Evolutionary conservation across 306 rosid genomes (phyloP).

Genomic region (Quercus parvula): DNA sequence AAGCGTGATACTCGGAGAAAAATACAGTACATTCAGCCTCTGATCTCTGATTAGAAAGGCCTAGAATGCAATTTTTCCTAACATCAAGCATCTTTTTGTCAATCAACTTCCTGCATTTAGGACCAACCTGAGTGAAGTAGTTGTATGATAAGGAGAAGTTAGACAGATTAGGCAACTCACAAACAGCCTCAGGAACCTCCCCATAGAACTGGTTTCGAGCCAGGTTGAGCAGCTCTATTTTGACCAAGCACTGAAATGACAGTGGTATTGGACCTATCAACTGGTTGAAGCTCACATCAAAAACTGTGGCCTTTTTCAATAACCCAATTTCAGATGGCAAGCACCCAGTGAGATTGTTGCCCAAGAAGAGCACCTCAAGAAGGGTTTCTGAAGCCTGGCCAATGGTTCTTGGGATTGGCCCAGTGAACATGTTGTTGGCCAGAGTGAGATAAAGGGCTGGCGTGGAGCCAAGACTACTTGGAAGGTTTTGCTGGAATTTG

Average conservation of each 20-base stretch:
- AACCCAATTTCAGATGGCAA: constrained; percentile 65
- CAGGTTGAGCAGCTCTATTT: constrained; percentile 24
- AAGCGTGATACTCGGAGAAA: constrained; percentile 7
- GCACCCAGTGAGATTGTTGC: constrained; percentile 56
- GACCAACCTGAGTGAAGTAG: constrained; percentile 60
- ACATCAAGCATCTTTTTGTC: constrained; percentile 37
- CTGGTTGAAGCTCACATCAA: constrained; percentile 48
- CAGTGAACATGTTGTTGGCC: constrained; percentile 54
- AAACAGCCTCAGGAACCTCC: constrained; percentile 66
- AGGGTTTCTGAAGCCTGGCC: constrained; percentile 39
- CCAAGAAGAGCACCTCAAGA: constrained; percentile 59
- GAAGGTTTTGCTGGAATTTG: constrained; percentile 25
- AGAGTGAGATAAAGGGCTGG: constrained; percentile 64
- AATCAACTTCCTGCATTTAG: constrained; percentile 50
- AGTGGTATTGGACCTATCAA: constrained; percentile 74
- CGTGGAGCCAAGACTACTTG: constrained; percentile 49
- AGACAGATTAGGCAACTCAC: constrained; percentile 34
- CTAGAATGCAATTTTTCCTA: constrained; percentile 51
- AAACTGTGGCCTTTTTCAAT: constrained; percentile 36
- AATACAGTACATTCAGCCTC: constrained; percentile 29
- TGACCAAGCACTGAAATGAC: constrained; percentile 60
- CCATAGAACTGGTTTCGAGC: constrained; percentile 12
- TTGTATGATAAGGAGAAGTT: constrained; percentile 42
- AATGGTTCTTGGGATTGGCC: constrained; percentile 56
- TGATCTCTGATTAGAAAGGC: constrained; percentile 41